These are phyloP conservation scores for Fusarium tjaetaba DNA, from an alignment of 2,329 filamentous ascomycete genomes.

Conservation along the genomic window DNA sequence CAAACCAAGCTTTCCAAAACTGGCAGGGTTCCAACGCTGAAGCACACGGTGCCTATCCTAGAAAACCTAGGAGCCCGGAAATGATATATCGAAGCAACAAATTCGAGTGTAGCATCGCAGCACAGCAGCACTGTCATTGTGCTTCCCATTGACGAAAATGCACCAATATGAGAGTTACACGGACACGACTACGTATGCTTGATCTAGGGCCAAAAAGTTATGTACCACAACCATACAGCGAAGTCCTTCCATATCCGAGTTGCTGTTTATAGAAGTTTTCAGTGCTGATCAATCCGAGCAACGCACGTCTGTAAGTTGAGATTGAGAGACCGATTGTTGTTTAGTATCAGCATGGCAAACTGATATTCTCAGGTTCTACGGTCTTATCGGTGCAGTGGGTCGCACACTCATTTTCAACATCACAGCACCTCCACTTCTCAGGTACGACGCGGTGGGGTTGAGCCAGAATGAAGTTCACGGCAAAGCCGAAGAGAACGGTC, in stretches of 20 bases:
- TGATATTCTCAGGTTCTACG: neutral
- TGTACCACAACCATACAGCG: neutral
- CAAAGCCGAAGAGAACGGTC: slow-evolving; percentile 45
- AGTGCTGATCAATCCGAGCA: neutral
- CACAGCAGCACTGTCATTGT: slow-evolving; percentile 29
- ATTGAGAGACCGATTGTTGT: neutral
- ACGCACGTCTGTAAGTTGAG: neutral
- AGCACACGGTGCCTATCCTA: slow-evolving; percentile 6
- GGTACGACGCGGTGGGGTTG: slow-evolving; percentile 39
- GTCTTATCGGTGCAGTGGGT: neutral
- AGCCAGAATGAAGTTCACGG: slow-evolving; percentile 38
- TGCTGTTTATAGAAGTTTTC: neutral
- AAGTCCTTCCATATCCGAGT: neutral
- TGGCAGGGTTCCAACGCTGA: slow-evolving; percentile 20
- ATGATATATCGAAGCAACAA: slow-evolving; percentile 25
- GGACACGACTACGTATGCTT: neutral
- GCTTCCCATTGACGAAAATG: slow-evolving; percentile 24
- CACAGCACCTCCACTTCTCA: slow-evolving; percentile 39
- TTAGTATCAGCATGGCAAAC: neutral
- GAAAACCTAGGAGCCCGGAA: slow-evolving; percentile 1
- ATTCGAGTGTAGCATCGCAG: slow-evolving; percentile 17
- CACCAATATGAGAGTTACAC: slow-evolving; percentile 32
- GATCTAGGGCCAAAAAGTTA: neutral
- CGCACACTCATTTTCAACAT: slow-evolving; percentile 15
- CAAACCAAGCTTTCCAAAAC: slow-evolving; percentile 33